A percentile compares a stretch with the other conserved stretches of the same genome.
These are phyloP conservation scores for Daldinia loculata DNA, from an alignment of 495 filamentous ascomycete species.

Conservation along the genomic window DNA sequence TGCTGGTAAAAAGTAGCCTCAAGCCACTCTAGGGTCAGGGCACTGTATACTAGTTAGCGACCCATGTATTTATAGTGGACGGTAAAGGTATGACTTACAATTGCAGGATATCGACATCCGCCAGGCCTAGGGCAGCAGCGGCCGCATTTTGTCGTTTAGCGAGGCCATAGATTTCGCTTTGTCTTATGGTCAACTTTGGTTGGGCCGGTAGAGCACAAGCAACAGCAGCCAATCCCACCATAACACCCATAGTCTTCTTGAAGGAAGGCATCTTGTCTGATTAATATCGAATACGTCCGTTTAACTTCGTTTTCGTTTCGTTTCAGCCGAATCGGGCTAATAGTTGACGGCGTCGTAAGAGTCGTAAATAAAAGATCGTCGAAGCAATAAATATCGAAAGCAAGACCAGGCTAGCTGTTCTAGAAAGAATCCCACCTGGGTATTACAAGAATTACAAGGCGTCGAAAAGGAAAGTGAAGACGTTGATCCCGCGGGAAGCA, in stretches of 20 bases:
- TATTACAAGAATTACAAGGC: constrained; percentile 55
- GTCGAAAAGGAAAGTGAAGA: constrained; percentile 54
- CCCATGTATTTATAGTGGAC: neutral
- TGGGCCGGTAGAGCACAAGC: constrained; percentile 55
- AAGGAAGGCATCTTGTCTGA: constrained; percentile 57
- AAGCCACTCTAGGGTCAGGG: constrained; percentile 71
- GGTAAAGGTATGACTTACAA: constrained; percentile 60
- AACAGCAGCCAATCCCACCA: constrained; percentile 56
- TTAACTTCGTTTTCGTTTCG: constrained; percentile 39
- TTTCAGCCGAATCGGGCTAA: constrained; percentile 29
- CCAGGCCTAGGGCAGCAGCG: constrained; percentile 60
- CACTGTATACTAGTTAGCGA: constrained; percentile 51
- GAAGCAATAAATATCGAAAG: constrained; percentile 36
- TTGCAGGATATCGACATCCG: constrained; percentile 74
- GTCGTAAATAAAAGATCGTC: constrained; percentile 21
- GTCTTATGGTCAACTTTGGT: constrained; percentile 54
- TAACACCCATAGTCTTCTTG: constrained; percentile 51
- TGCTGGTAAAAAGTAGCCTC: constrained; percentile 69
- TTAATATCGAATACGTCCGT: constrained; percentile 20
- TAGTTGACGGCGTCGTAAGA: constrained; percentile 28
- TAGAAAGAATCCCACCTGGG: constrained; percentile 51
- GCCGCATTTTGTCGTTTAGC: constrained; percentile 63
- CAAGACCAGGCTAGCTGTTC: constrained; percentile 59
- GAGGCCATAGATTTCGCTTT: constrained; percentile 55
- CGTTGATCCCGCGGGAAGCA: constrained; percentile 58